Conservation (phyloP, 768 basidiomycete species). For the Panaeolus cyanescens region DNA sequence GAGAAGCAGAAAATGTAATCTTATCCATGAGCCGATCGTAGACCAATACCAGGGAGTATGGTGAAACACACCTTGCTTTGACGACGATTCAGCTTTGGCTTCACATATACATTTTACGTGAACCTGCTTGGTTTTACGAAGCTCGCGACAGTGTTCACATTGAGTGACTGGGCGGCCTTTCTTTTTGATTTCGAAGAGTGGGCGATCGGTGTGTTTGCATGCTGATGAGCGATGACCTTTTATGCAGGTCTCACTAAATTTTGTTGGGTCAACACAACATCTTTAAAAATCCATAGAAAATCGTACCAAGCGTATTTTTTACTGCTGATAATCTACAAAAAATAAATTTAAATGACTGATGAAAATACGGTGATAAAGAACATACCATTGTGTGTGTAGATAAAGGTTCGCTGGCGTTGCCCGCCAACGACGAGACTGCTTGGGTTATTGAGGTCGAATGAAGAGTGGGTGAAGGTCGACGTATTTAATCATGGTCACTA, state of each 20-base stretch:
- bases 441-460: constrained; percentile 48
- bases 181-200: constrained; percentile 90
- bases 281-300: neutral
- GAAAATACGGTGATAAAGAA: constrained; percentile 5
- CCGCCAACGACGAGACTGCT: constrained; percentile 61
- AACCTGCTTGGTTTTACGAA: constrained; percentile 83
- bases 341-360: constrained; percentile 6
- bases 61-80: constrained; percentile 66
- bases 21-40: constrained; percentile 48
- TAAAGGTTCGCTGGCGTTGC: constrained; percentile 33
- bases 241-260: constrained; percentile 85
- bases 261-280: constrained; percentile 13
- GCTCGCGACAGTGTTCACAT: constrained; percentile 84
- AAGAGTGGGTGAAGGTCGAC: constrained; percentile 27
- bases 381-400: constrained; percentile 44
- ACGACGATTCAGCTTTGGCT: constrained; percentile 55
- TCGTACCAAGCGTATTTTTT: constrained; percentile 85
- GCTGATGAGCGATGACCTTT: constrained; percentile 91
- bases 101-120: constrained; percentile 88
- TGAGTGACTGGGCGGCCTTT: constrained; percentile 92
- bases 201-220: constrained; percentile 86
- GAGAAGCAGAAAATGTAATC: constrained; percentile 28
- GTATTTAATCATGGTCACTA: constrained; percentile 47
- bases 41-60: constrained; percentile 6
- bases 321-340: constrained; percentile 62